A percentile compares a stretch with the other conserved stretches of the same genome.
Conservation (phyloP, 345 rosid genomes). For the Trapa bicornis region DNA sequence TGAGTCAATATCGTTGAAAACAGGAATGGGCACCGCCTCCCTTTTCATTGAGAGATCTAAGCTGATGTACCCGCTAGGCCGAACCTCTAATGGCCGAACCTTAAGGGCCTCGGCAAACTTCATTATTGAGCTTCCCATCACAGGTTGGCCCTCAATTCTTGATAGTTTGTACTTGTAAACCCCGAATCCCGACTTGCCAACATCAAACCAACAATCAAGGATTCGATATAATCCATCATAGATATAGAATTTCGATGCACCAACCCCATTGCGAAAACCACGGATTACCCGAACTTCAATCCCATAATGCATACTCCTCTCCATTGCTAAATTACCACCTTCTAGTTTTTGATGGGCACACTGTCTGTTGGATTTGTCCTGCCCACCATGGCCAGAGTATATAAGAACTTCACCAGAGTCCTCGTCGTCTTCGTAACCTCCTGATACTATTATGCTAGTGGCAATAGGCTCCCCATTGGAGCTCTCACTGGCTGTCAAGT, state of each 20-base stretch:
- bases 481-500: conserved; percentile 44
- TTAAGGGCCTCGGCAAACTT: conserved; percentile 56
- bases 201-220: conserved; percentile 75
- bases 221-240: conserved; percentile 86
- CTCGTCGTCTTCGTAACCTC: conserved; percentile 82
- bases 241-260: conserved; percentile 49
- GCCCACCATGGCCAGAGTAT: conserved; percentile 85
- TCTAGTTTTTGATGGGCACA: conserved; percentile 65
- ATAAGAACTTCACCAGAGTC: conserved; percentile 59
- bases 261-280: conserved; percentile 50
- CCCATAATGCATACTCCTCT: conserved; percentile 71
- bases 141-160: conserved; percentile 68
- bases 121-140: conserved; percentile 69
- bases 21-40: conserved; percentile 50
- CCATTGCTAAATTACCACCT: conserved; percentile 83
- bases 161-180: conserved; percentile 60
- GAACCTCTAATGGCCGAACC: conserved; percentile 36
- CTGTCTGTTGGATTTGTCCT: conserved; percentile 55
- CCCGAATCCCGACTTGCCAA: conserved; percentile 87
- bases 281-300: conserved; percentile 64
- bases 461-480: conserved; percentile 78
- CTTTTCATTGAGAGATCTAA: conserved; percentile 58
- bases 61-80: conserved; percentile 60
- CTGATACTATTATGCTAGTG: conserved; percentile 75
- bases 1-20: conserved; percentile 65